phyloP scores from a whole-genome alignment of 2,329 filamentous ascomycete genomes.

The Corynespora cassiicola region DNA sequence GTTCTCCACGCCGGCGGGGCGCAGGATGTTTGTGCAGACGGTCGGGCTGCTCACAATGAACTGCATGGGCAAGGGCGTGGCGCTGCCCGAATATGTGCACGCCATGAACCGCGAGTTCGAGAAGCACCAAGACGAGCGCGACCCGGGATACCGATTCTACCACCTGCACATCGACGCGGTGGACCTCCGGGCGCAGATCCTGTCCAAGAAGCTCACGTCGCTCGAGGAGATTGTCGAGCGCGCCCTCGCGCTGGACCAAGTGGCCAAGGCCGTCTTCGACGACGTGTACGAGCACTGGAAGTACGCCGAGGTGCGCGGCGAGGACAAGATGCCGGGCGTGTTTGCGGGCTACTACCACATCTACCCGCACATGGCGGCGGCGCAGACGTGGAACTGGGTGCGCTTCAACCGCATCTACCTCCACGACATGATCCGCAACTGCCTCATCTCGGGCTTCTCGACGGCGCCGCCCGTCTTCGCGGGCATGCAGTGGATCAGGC shows the following conservation, averaged over 20 bases:
- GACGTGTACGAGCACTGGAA: conserved; percentile 25
- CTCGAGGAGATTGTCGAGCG: conserved; percentile 28
- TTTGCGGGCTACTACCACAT: conserved; percentile 39
- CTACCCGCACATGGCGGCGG: conserved; percentile 31
- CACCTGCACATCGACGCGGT: conserved; percentile 34
- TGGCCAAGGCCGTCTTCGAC: conserved; percentile 26
- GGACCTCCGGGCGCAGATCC: conserved; percentile 34
- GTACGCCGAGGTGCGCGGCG: conserved; percentile 27
- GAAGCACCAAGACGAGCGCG: conserved; percentile 22
- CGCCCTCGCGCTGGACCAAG: conserved; percentile 31
- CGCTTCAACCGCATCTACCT: conserved; percentile 41
- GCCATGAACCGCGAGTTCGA: conserved; percentile 30
- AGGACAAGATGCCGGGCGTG: conserved; percentile 18
- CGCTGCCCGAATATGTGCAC: conserved; percentile 30
- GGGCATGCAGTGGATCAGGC: conserved; percentile 21
- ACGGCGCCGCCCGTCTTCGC: conserved; percentile 31
- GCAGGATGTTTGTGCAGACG: conserved; percentile 40
- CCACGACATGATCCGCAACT: conserved; percentile 43
- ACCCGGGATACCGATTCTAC: conserved; percentile 35
- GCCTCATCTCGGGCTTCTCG: conserved; percentile 31
- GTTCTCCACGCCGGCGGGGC: conserved; percentile 33
- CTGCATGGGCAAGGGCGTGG: conserved; percentile 30
- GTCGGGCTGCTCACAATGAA: conserved; percentile 33
- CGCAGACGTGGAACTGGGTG: conserved; percentile 43
- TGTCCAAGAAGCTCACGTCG: conserved; percentile 18